Conservation (phyloP, 2,329 filamentous ascomycete genomes). For the Aspergillus arachidicola region DNA sequence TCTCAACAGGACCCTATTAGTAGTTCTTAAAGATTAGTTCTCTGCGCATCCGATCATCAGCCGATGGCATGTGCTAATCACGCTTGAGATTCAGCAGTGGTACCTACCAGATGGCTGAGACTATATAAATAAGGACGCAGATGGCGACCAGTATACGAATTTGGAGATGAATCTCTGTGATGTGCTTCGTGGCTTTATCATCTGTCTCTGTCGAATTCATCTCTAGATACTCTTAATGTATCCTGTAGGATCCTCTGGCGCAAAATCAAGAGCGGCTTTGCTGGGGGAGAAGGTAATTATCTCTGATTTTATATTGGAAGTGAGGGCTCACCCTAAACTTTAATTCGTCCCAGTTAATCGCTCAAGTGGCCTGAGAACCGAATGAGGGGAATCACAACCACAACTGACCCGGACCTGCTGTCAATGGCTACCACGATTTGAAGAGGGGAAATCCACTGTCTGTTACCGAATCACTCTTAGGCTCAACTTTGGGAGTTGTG, state of each 20-base stretch:
- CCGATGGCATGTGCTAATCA: neutral
- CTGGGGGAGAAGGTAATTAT: neutral
- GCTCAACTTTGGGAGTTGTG: neutral
- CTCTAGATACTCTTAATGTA: neutral
- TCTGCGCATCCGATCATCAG: neutral
- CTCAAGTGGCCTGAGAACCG: neutral
- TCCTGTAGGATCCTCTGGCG: neutral
- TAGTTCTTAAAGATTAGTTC: neutral
- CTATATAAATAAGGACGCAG: neutral
- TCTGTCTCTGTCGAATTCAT: neutral
- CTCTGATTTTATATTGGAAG: neutral
- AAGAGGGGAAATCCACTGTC: neutral
- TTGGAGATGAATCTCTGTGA: neutral
- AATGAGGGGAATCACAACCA: neutral
- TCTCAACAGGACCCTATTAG: neutral
- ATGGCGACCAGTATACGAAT: neutral
- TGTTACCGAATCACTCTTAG: neutral
- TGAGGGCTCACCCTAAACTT: neutral
- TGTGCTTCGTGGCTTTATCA: neutral
- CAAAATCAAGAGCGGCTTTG: neutral
- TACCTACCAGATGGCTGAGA: neutral
- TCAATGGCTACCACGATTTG: neutral
- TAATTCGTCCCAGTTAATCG: conserved; percentile 3
- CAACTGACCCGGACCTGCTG: neutral
- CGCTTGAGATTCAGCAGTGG: too few relatives aligned